Evolutionary conservation across 208 protist species (phyloP).

Genomic region (Phytomonas sp.): DNA sequence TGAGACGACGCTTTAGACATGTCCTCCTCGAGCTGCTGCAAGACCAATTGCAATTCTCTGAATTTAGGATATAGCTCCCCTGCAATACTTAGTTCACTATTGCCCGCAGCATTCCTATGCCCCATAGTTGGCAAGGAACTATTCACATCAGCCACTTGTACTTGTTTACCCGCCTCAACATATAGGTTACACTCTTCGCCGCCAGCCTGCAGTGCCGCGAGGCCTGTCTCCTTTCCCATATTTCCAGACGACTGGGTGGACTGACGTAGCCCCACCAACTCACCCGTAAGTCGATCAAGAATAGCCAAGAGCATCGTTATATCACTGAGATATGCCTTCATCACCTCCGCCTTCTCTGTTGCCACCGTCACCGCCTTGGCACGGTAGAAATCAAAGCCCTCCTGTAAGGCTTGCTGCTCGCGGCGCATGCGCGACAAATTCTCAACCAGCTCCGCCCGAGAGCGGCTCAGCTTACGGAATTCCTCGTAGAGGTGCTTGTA

Average conservation of each 20-base stretch:
- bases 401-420: conserved; percentile 7
- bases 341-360: conserved; percentile 9
- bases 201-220: neutral
- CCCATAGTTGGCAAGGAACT: neutral
- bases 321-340: conserved; percentile 18
- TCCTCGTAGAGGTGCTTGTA: conserved; percentile 36
- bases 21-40: neutral
- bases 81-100: neutral
- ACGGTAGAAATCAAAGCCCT: conserved; percentile 22
- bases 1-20: neutral
- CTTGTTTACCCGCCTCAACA: neutral
- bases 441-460: conserved; percentile 19
- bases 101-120: neutral
- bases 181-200: neutral
- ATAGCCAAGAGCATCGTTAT: conserved; percentile 1
- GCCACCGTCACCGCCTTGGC: conserved; percentile 11
- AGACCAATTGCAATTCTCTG: neutral
- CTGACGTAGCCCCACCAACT: neutral
- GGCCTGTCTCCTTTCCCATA: neutral
- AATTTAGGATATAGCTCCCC: neutral
- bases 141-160: neutral
- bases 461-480: conserved; percentile 20
- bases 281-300: neutral
- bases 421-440: conserved; percentile 18
- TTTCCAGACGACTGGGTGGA: neutral